Conservation (phyloP, 495 filamentous ascomycete species). For the Penicillium waksmanii region DNA sequence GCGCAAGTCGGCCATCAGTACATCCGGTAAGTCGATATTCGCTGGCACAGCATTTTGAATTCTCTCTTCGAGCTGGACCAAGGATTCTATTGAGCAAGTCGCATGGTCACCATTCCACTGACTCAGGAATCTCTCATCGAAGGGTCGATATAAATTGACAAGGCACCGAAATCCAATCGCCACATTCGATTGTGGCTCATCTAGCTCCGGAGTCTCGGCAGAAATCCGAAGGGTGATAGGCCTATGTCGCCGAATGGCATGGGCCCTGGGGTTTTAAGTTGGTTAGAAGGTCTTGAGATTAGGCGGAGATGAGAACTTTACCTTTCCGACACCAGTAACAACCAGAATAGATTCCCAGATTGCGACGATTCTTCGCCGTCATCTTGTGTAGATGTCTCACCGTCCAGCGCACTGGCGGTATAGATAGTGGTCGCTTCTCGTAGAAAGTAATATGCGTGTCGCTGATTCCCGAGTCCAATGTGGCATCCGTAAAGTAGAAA, state of each 20-base stretch:
- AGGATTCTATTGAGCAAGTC: conserved; percentile 23
- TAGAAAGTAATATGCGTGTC: conserved; percentile 74
- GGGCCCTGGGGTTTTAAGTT: conserved; percentile 47
- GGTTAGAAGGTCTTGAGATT: neutral
- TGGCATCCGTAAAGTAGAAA: conserved; percentile 75
- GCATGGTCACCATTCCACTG: conserved; percentile 70
- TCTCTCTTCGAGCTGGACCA: conserved; percentile 65
- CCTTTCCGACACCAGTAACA: conserved; percentile 74
- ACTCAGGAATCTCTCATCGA: conserved; percentile 69
- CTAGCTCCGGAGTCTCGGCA: conserved; percentile 64
- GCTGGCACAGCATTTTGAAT: conserved; percentile 65
- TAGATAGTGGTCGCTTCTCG: conserved; percentile 70
- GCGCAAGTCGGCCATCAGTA: conserved; percentile 64
- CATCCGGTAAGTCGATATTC: conserved; percentile 64
- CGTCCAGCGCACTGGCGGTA: conserved; percentile 47
- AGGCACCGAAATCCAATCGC: conserved; percentile 62
- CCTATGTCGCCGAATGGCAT: conserved; percentile 73
- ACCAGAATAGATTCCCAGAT: conserved; percentile 65
- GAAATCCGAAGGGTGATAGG: conserved; percentile 71
- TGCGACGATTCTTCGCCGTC: conserved; percentile 25
- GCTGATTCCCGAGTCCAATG: conserved; percentile 70
- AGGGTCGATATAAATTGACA: conserved; percentile 69
- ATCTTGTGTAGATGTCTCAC: conserved; percentile 21
- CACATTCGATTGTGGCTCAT: conserved; percentile 31
- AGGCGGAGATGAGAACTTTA: conserved; percentile 22